Percentiles rank a stretch among this genome's conserved stretches.
Conservation (phyloP, 768 basidiomycete species). For the Flagelloscypha sp. region DNA sequence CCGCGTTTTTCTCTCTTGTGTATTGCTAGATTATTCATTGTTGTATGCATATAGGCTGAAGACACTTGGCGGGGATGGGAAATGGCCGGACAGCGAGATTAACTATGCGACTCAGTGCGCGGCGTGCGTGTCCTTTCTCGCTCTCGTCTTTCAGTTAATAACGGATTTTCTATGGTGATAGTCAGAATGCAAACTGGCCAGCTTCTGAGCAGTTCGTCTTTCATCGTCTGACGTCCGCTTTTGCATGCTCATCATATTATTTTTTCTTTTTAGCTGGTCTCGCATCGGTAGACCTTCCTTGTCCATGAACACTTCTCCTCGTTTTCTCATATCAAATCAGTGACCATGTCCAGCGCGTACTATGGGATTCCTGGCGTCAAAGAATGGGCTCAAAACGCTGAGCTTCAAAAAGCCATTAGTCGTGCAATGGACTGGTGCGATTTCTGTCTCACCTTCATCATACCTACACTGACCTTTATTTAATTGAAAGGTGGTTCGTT, state of each 20-base stretch:
- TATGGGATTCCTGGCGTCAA: slow-evolving; percentile 40
- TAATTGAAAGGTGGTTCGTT: too few relatives aligned
- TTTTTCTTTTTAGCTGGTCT: slow-evolving; percentile 38
- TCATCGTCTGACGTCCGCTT: too few relatives aligned
- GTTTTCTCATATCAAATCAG: slow-evolving; percentile 19
- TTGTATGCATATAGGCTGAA: slow-evolving; percentile 29
- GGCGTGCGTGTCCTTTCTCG: too few relatives aligned
- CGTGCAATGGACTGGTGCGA: slow-evolving; percentile 48
- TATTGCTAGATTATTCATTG: too few relatives aligned
- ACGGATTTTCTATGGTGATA: too few relatives aligned
- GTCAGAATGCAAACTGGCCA: slow-evolving; percentile 60
- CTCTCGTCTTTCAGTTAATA: too few relatives aligned
- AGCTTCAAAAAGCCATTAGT: slow-evolving; percentile 32
- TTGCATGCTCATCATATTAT: too few relatives aligned
- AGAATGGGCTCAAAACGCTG: slow-evolving; percentile 32
- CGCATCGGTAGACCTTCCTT: slow-evolving; percentile 32
- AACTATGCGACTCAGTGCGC: slow-evolving; percentile 57
- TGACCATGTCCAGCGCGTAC: slow-evolving; percentile 48
- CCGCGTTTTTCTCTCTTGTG: too few relatives aligned
- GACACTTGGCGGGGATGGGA: slow-evolving; percentile 38
- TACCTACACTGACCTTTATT: too few relatives aligned
- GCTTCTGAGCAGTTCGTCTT: slow-evolving; percentile 39
- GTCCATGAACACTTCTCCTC: slow-evolving; percentile 1
- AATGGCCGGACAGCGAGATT: slow-evolving; percentile 48
- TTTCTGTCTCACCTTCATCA: too few relatives aligned